Evolutionary conservation across 2,329 filamentous ascomycete genomes (phyloP), one percentile per base, ranked within the genome.

Genomic region (Trichoderma cornu-damae): DNA sequence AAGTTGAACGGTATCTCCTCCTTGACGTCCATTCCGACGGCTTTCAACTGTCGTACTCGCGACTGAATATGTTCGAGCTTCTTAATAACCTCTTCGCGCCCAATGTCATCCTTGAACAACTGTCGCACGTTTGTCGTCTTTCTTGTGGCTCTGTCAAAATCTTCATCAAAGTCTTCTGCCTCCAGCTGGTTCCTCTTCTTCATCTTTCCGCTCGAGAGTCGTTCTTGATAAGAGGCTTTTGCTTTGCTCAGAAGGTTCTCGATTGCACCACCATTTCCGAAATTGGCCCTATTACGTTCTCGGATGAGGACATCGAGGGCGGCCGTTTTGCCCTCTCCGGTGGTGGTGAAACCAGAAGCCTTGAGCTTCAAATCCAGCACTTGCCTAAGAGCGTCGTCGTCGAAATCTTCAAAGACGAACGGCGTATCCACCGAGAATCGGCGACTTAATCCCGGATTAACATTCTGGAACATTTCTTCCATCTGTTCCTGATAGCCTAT

Each of bases 251-350:
- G 72, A 0, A 89, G 65, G 32, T 81, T 90, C 56, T 91, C 85
- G 1, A 92, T 78, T 58, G 88, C 87, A 0, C 88, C 87, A 1
- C 80, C 88, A 63, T 92, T 92, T 1, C 87, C 87, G 70, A 91
- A 91, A 63, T 90, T 80, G 0, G 83, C 80, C 0, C 81, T 76
- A 61, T 86, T 86, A 0, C 86, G 79, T 1, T 80, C 79, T 3
- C 85, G 77, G 6, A 72, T 70, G 0, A 92, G 73, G n/a, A 86
- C 73, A 3, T 85, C 82, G 58, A 85, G 70, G 0, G 80, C 85
- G 0, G 81, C 79, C 0, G 69, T 67, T 52, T 78, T 79, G 0
- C 77, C 86, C 24, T 76, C 67, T 1, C 73, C 69, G 0, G 81
- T 85, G 0, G 79, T 78, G 1, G 66, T 67, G 53, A 85, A 82